Evolutionary conservation across 306 rosid genomes (phyloP).

Genomic region (Vachellia collinsii): DNA sequence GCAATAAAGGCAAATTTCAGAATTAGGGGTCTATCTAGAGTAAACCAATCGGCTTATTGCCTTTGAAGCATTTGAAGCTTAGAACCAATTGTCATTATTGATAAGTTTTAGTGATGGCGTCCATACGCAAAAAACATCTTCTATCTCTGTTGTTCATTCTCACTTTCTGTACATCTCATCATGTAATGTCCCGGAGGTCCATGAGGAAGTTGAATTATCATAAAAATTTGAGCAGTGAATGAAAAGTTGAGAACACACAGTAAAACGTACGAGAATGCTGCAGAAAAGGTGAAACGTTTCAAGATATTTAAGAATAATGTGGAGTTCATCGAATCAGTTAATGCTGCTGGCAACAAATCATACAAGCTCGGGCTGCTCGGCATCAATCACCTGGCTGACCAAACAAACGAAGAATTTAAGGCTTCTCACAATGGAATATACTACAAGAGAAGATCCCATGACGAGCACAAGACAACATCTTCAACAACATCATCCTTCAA

Average conservation of each 20-base stretch:
- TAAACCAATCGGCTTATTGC: neutral
- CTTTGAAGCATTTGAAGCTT: neutral
- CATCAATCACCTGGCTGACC: conserved; percentile 37
- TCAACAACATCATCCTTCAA: neutral
- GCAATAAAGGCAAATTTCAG: neutral
- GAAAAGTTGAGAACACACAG: conserved; percentile 17
- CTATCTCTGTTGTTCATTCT: conserved; percentile 9
- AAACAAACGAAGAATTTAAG: conserved; percentile 37
- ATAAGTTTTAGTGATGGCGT: conserved; percentile 8
- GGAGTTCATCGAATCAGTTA: conserved; percentile 39
- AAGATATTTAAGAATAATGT: conserved; percentile 38
- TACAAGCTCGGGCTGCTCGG: conserved; percentile 46
- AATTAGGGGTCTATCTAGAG: neutral
- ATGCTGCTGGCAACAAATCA: conserved; percentile 25
- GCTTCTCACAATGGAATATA: neutral
- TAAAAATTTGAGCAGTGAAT: conserved; percentile 44
- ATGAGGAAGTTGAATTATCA: neutral
- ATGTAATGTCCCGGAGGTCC: conserved; percentile 35
- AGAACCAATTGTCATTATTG: neutral
- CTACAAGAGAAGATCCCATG: neutral
- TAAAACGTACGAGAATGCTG: conserved; percentile 23
- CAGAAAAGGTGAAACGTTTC: conserved; percentile 41
- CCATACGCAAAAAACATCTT: neutral
- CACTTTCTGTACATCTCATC: conserved; percentile 17
- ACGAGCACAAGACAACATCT: neutral